Conservation (phyloP, 768 basidiomycete genomes). For the Mycena metata region DNA sequence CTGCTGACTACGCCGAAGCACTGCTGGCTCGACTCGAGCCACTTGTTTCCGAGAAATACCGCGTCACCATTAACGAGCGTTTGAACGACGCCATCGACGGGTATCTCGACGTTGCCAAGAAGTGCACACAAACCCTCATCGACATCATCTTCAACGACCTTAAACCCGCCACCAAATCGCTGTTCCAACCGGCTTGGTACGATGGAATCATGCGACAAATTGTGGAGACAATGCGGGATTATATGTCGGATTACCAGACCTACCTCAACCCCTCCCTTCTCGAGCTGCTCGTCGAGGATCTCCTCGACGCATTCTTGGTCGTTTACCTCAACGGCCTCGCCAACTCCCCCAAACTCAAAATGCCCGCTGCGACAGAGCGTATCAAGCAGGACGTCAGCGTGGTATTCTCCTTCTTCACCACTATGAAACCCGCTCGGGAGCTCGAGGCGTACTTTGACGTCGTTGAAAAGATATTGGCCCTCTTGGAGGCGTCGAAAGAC, state of each 20-base stretch:
- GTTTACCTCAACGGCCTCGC: slow-evolving; percentile 90
- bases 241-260: slow-evolving; percentile 94
- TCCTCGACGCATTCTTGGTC: slow-evolving; percentile 91
- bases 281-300: slow-evolving; percentile 92
- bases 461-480: slow-evolving; percentile 82
- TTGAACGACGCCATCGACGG: slow-evolving; percentile 98
- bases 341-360: slow-evolving; percentile 85
- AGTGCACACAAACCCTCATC: slow-evolving; percentile 94
- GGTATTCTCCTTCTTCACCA: slow-evolving; percentile 85
- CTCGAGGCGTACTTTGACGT: slow-evolving; percentile 89
- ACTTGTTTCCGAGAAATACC: slow-evolving; percentile 94
- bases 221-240: slow-evolving; percentile 95
- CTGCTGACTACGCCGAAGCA: slow-evolving; percentile 92
- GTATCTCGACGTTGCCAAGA: slow-evolving; percentile 97
- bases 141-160: slow-evolving; percentile 96
- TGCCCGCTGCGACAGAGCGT: slow-evolving; percentile 87
- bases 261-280: slow-evolving; percentile 93
- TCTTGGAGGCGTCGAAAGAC: slow-evolving; percentile 89
- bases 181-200: slow-evolving; percentile 93
- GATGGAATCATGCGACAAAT: slow-evolving; percentile 90
- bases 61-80: slow-evolving; percentile 82
- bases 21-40: slow-evolving; percentile 89
- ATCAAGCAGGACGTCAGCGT: slow-evolving; percentile 86
- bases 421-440: slow-evolving; percentile 82
- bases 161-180: slow-evolving; percentile 84